Percentiles rank a stretch among this genome's conserved stretches.
Conservation (phyloP, 179 eudicot species). For the Vitellaria paradoxa region DNA sequence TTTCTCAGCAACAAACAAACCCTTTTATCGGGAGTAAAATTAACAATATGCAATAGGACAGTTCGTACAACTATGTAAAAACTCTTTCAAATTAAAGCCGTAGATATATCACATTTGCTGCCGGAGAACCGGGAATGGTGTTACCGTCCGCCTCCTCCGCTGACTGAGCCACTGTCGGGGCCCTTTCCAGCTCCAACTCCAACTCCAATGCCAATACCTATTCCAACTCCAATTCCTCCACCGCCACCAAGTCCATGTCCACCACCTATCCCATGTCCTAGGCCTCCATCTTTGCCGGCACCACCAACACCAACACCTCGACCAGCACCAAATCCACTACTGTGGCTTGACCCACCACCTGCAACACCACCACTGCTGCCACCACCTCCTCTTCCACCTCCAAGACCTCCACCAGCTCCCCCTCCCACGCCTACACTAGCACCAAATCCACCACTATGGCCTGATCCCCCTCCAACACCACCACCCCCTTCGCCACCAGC, state of each 20-base stretch:
- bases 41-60: no score
- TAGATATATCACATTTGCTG: no score
- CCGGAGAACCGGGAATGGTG: not conserved
- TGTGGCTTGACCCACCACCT: constrained; percentile 16
- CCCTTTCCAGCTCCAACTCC: not conserved
- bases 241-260: constrained; percentile 13
- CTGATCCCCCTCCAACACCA: constrained; percentile 14
- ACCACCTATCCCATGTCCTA: not conserved
- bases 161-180: constrained; percentile 9
- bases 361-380: constrained; percentile 16
- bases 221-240: constrained; percentile 12
- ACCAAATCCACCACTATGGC: constrained; percentile 17
- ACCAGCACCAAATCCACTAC: constrained; percentile 10
- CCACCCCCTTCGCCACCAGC: no score
- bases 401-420: constrained; percentile 19
- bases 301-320: not conserved
- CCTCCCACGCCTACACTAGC: constrained; percentile 14
- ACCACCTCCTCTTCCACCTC: constrained; percentile 7
- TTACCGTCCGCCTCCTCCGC: constrained; percentile 9
- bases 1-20: no score
- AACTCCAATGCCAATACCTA: constrained; percentile 13
- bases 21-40: no score
- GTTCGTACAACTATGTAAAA: no score
- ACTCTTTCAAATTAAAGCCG: no score
- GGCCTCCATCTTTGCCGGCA: not conserved